Base-by-base conservation (phyloP, 345 rosid genomes). In the Lepidium didymum region DNA sequence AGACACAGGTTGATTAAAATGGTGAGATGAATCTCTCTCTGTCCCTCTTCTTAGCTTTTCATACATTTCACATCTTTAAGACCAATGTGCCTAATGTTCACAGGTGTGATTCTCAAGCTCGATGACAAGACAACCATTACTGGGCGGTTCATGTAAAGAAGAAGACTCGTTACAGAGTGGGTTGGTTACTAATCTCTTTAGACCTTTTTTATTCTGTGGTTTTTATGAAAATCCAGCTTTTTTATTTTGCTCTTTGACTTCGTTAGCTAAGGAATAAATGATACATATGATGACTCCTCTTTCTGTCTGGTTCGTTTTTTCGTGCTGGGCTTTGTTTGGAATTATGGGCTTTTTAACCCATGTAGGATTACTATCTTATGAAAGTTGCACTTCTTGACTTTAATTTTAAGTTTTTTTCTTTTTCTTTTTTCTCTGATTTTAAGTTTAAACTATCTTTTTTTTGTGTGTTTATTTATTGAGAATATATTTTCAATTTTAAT, bases 141-240 rank as follows among this genome's bases (percentile, higher is more conserved):
- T 56, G 8, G 42, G 52, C 34, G 46, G 68, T 66, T 59, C 67
- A 43, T 73, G 72, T 67, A 65, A 58, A 49, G 27, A 25, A n/a
- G n/a, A n/a, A n/a, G n/a, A n/a, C n/a, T n/a, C n/a, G n/a, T n/a
- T n/a, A n/a, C n/a, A n/a, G n/a, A 25, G 56, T 12, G 56, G 52
- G 68, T 72, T 44, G 72, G 77, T 74, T 58, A 15, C 62, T 41
- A 11, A 56, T n/a, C n/a, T n/a, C n/a, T n/a, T 8, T 35, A 12
- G 37, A 49, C 57, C 25, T 44, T 59, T 29, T 37, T 36, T 60
- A 11, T 57, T 57, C 42, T 29, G 29, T 72, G 58, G 38, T 63
- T 63, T 25, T 43, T n/a, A 25, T 27, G 5, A 64, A 19, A 56
- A 25, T 25, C 42, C 45, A 25, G 27, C 27, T 25, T 25, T 29